Evolutionary conservation across 2,329 filamentous ascomycete species (phyloP), one percentile per base, ranked within the genome.

Genomic region (Ceratocystis cubensis): DNA sequence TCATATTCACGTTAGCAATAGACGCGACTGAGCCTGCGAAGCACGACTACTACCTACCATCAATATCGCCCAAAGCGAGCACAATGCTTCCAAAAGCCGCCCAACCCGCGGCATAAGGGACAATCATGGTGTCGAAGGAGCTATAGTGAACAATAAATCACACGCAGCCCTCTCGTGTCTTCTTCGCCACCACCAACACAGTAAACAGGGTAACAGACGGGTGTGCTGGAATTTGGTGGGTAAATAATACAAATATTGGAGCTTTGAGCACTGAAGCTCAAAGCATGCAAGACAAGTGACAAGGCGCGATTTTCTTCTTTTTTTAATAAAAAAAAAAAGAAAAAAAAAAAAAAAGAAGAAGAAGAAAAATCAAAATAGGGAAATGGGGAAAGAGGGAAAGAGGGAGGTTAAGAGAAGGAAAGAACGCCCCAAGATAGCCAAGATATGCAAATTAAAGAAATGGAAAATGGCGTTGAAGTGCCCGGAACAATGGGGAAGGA

Each of bases 161-260:
- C 56, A 37, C 5, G 20, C 37, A 1, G 37, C 10, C 37, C 37
- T n/a, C 28, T 59, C 1, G 56, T 33, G 25, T 6, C n/a, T 20
- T 28, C 56, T n/a, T 10, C 45, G 15, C 15, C 61, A 30, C 44
- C 45, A 17, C 22, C 22, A 37, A 33, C 5, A 69, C 70, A 15
- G 10, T 41, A 5, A 30, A 61, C 13, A 22, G 33, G 61, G 15
- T 17, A 13, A 20, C 5, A 20, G 28, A 8, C 41, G 48, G 30
- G n/a, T 63, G 41, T 28, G 46, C 46, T 64, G 8, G 7, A 56
- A 33, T 64, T 68, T 46, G 50, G 67, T 61, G 37, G 57, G 67
- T 56, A 33, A 37, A 7, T 28, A 37, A 30, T n/a, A 33, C 6
- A n/a, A 59, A 59, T 53, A 28, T 28, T 28, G 10, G 10, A 53